These are phyloP conservation scores for Graphiopsis chlorocephala DNA, from an alignment of 2,329 filamentous ascomycete genomes.

Conservation along the genomic window DNA sequence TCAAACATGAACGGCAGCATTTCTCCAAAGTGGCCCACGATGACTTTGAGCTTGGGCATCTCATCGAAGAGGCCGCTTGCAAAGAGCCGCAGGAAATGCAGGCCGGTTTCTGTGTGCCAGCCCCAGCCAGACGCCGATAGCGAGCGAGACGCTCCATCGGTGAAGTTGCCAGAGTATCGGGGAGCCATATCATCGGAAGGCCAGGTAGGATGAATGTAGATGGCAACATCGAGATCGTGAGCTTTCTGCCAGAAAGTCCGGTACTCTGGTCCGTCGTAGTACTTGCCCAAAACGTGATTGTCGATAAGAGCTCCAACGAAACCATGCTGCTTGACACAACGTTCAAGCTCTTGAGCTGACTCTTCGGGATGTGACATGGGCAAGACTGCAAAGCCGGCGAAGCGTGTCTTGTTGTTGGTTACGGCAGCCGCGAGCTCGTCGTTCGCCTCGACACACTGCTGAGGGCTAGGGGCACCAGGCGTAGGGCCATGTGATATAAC, in stretches of 20 bases:
- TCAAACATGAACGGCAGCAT: slow-evolving; percentile 58
- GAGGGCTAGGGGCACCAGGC: slow-evolving; percentile 27
- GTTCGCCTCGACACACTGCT: slow-evolving; percentile 33
- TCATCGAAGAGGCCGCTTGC: slow-evolving; percentile 55
- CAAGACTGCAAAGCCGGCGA: slow-evolving; percentile 36
- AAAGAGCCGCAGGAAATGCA: slow-evolving; percentile 52
- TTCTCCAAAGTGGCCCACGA: slow-evolving; percentile 58
- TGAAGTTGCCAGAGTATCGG: slow-evolving; percentile 36
- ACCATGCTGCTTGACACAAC: slow-evolving; percentile 32
- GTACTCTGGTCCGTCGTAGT: slow-evolving; percentile 35
- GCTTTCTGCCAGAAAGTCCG: slow-evolving; percentile 35
- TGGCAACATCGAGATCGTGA: slow-evolving; percentile 47
- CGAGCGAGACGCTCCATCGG: slow-evolving; percentile 27
- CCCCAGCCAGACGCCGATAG: slow-evolving; percentile 47
- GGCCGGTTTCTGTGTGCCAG: slow-evolving; percentile 52
- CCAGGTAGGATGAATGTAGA: slow-evolving; percentile 53
- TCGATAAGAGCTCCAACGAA: slow-evolving; percentile 39
- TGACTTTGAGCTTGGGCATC: slow-evolving; percentile 53
- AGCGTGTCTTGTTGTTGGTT: slow-evolving; percentile 27
- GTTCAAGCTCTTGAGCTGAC: slow-evolving; percentile 33
- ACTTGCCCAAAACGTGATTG: slow-evolving; percentile 35
- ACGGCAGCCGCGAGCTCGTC: slow-evolving; percentile 34
- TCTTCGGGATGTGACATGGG: slow-evolving; percentile 33
- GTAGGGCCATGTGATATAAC: slow-evolving; percentile 35
- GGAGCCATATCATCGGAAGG: slow-evolving; percentile 39